phyloP scores from a whole-genome alignment of 192 early-diverging fungal genomes.

The Coemansia sp. region DNA sequence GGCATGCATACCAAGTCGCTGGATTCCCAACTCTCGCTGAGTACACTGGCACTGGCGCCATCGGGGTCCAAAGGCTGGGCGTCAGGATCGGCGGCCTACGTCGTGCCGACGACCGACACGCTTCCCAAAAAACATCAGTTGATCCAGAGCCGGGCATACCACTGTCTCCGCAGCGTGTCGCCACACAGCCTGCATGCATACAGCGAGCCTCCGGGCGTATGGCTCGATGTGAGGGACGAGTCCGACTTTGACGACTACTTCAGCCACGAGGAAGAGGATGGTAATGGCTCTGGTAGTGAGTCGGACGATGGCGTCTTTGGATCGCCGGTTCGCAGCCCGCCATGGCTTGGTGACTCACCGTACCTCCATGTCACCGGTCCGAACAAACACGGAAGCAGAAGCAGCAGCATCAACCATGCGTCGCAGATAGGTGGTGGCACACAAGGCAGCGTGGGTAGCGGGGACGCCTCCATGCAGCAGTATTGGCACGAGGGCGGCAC shows the following conservation, averaged over 20 bases:
- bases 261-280: conserved; percentile 11
- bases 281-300: background rate
- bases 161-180: conserved; percentile 34
- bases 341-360: conserved; percentile 13
- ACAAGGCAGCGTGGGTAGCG: background rate
- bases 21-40: background rate
- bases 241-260: conserved; percentile 9
- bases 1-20: conserved; percentile 6
- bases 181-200: conserved; percentile 26
- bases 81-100: background rate
- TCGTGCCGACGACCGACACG: background rate
- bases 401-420: background rate
- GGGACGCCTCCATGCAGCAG: background rate
- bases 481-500: conserved; percentile 23
- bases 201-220: conserved; percentile 50
- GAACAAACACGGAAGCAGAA: conserved; percentile 8
- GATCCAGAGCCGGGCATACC: conserved; percentile 33
- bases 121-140: conserved; percentile 29
- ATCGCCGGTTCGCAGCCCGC: background rate
- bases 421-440: too few species aligned
- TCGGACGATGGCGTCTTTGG: conserved; percentile 14
- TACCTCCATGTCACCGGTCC: background rate
- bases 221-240: conserved; percentile 52
- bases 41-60: background rate
- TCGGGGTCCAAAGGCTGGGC: background rate